These are phyloP conservation scores for Mycocentrospora acerina DNA, from an alignment of 2,329 filamentous ascomycete species.

Conservation along the genomic window DNA sequence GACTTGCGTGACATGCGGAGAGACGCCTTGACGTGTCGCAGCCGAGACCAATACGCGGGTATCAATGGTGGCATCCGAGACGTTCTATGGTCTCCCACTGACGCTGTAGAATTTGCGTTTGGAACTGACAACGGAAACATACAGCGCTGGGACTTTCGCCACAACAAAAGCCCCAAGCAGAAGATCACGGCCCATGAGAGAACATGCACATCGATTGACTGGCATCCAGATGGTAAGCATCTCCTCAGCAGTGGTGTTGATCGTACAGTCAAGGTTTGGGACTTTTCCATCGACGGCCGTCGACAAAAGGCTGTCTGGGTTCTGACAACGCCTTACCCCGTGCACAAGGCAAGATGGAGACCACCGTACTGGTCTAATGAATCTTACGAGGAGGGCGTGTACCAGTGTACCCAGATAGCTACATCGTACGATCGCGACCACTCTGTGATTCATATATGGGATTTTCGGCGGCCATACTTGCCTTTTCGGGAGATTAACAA, in stretches of 20 bases:
- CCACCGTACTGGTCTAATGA: slow-evolving; percentile 60
- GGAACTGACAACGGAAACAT: slow-evolving; percentile 65
- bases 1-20: slow-evolving; percentile 59
- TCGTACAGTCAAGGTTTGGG: slow-evolving; percentile 64
- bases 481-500: slow-evolving; percentile 63
- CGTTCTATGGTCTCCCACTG: slow-evolving; percentile 65
- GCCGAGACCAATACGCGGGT: slow-evolving; percentile 57
- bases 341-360: slow-evolving; percentile 64
- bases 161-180: slow-evolving; percentile 57
- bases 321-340: slow-evolving; percentile 62
- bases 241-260: slow-evolving; percentile 64
- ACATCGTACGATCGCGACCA: slow-evolving; percentile 65
- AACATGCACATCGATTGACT: slow-evolving; percentile 63
- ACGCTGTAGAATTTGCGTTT: slow-evolving; percentile 63
- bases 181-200: slow-evolving; percentile 64
- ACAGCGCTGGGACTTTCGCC: slow-evolving; percentile 65
- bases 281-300: slow-evolving; percentile 58
- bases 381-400: slow-evolving; percentile 52
- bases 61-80: slow-evolving; percentile 64
- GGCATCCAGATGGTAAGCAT: slow-evolving; percentile 68
- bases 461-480: slow-evolving; percentile 62
- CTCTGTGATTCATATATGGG: slow-evolving; percentile 64
- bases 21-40: slow-evolving; percentile 55
- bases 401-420: slow-evolving; percentile 63
- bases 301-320: slow-evolving; percentile 61